Conservation (phyloP, 257 asterid species). For the Jaltomata sinuosa region DNA sequence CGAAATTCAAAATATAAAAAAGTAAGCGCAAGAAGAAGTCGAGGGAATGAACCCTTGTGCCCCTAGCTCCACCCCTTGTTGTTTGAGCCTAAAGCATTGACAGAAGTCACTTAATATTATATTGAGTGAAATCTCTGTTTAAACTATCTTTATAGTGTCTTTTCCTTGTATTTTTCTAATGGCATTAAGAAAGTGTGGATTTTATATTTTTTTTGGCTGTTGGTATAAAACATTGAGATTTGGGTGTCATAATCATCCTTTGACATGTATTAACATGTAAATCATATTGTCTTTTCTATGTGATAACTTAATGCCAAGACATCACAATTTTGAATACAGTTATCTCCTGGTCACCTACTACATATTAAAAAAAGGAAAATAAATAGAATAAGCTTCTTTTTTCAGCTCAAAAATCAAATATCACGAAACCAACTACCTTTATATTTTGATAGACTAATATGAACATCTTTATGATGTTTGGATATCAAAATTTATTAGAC, state of each 20-base stretch:
- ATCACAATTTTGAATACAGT: neutral
- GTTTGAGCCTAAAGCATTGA: neutral
- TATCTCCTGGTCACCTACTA: neutral
- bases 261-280: neutral
- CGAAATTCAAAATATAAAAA: neutral
- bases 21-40: too few relatives aligned
- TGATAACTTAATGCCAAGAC: neutral
- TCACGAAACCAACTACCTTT: neutral
- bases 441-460: neutral
- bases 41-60: neutral
- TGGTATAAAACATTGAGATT: neutral
- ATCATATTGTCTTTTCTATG: neutral
- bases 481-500: neutral
- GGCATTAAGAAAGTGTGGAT: neutral
- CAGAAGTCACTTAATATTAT: neutral
- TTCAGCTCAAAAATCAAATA: neutral
- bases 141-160: neutral
- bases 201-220: neutral
- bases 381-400: neutral
- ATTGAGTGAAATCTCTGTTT: neutral
- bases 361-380: neutral
- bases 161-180: neutral
- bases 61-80: neutral
- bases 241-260: neutral
- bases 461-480: neutral